phyloP scores from a whole-genome alignment of 495 filamentous ascomycete genomes.

The Choiromyces venosus region DNA sequence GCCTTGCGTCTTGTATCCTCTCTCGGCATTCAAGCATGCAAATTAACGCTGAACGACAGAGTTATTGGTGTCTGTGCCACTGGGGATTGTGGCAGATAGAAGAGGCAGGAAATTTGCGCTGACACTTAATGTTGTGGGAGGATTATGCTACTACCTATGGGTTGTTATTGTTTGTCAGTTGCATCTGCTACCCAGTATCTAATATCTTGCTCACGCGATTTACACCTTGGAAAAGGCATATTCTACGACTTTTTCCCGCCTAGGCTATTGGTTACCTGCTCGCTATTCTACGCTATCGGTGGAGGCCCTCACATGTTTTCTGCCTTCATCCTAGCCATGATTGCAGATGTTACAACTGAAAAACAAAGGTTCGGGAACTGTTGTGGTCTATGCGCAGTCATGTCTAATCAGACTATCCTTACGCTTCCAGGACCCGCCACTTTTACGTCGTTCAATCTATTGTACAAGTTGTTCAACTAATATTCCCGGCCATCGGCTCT shows the following conservation, averaged over 20 bases:
- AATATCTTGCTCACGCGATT: background rate
- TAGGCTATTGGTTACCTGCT: slow-evolving; percentile 2
- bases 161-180: slow-evolving; percentile 1
- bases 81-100: slow-evolving; percentile 1
- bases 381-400: background rate
- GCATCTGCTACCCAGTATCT: no score
- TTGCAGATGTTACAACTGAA: background rate
- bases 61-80: slow-evolving; percentile 8
- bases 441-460: background rate
- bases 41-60: slow-evolving; percentile 6
- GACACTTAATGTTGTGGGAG: background rate
- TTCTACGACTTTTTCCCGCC: background rate
- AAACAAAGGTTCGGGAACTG: background rate
- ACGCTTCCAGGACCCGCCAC: background rate
- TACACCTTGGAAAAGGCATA: background rate
- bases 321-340: background rate
- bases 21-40: background rate
- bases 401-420: background rate
- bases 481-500: background rate
- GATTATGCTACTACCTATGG: background rate
- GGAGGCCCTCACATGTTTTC: slow-evolving; percentile 10
- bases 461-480: background rate
- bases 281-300: slow-evolving; percentile 4
- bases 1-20: background rate
- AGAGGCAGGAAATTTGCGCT: background rate